These are phyloP conservation scores for Dichotomocladium elegans DNA, from an alignment of 371 early-diverging fungal species.

Conservation along the genomic window DNA sequence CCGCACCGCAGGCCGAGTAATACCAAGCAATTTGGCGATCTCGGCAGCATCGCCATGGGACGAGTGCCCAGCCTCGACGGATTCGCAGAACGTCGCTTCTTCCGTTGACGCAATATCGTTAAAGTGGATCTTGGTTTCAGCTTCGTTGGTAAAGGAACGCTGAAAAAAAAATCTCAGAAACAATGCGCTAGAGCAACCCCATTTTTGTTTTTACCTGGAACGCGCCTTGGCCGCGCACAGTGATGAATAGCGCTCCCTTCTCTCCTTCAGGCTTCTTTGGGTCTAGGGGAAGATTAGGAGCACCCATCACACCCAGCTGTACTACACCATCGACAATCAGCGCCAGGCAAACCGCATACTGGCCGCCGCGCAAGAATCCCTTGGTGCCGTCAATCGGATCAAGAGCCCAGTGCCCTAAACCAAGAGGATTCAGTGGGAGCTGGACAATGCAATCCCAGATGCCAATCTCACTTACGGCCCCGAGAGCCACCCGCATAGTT, in stretches of 20 bases:
- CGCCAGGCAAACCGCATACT: constrained; percentile 96
- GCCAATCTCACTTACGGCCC: constrained; percentile 54
- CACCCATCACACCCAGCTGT: constrained; percentile 88
- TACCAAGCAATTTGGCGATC: constrained; percentile 73
- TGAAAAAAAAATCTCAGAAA: constrained; percentile 23
- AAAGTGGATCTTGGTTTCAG: constrained; percentile 66
- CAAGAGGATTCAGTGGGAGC: background rate
- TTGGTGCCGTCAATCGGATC: constrained; percentile 96
- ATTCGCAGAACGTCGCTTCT: constrained; percentile 86
- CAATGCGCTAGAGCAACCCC: background rate
- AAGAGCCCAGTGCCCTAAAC: constrained; percentile 80
- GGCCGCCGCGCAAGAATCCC: constrained; percentile 96
- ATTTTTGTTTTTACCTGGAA: constrained; percentile 64
- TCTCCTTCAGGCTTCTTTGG: constrained; percentile 58
- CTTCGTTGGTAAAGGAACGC: constrained; percentile 58
- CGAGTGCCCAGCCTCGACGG: constrained; percentile 94
- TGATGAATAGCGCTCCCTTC: constrained; percentile 75
- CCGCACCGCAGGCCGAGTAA: constrained; percentile 73
- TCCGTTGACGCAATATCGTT: constrained; percentile 45
- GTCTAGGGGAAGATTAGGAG: constrained; percentile 88
- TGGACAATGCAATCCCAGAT: too few relatives aligned
- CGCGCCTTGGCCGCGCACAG: constrained; percentile 83
- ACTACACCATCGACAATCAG: constrained; percentile 88
- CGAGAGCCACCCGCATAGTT: constrained; percentile 74
- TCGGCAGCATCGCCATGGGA: constrained; percentile 75